Evolutionary conservation across 192 early-diverging fungal species (phyloP), one percentile per base, ranked within the genome.

Genomic region (Backusella luteola): DNA sequence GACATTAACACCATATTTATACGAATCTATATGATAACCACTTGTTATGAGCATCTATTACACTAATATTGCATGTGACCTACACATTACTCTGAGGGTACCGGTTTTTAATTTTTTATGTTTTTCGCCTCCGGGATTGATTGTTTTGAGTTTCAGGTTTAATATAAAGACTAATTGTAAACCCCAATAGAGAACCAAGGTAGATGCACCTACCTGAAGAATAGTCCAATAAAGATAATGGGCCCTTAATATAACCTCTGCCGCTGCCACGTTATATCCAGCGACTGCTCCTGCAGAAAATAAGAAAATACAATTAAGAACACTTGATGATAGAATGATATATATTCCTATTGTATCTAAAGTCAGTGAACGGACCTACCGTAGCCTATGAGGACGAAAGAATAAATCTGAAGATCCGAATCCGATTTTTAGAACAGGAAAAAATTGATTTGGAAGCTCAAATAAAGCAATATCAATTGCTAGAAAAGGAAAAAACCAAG

Each of bases 151-250:
- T 23, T 80, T 69, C 6, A 42, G 35, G 23, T 66, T 76, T 34
- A 80, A 52, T 32, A 72, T 71, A 6, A 15, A 3, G 17, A 76
- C 32, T n/a, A 80, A 32, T 1, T 74, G 74, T 12, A 34, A 29
- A 23, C 79, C 79, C n/a, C 74, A 69, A 70, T 44, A 72, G 8
- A 80, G 38, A 11, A 80, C 79, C 0, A 74, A 6, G 3, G 39
- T 11, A 39, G 69, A 34, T 19, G 73, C 15, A 49, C n/a, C 36
- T 4, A 52, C 49, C 6, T 36, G 39, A 52, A 76, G 74, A 52
- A 76, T 17, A 35, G 75, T 76, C 79, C 74, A 80, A 46, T 72
- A 49, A 1, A 74, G 35, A 53, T 80, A 80, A 6, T 76, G 42
- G 2, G 76, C 19, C 41, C 35, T 26, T 5, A 59, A 72, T 35